Base-by-base conservation (phyloP, 768 basidiomycete species). In the Tylopilus sp. region DNA sequence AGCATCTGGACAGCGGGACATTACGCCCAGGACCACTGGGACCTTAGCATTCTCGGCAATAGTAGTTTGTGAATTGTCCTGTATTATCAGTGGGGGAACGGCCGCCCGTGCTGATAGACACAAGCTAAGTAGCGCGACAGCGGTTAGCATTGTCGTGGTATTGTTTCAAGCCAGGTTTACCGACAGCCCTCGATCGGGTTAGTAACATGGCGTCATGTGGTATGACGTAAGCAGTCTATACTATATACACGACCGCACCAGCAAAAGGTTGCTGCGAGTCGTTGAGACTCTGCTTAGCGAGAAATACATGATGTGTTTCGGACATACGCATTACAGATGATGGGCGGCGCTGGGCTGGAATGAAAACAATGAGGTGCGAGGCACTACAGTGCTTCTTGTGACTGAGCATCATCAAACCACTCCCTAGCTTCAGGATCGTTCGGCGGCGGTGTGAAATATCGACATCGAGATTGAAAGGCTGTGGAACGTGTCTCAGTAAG, bases 1-100 rank as follows among this genome's bases (percentile, higher is more conserved):
- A 38, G 93, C 91, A 63, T 95, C 92, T 0, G 91, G 90, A 64
- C 92, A 86, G 22, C 77, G 73, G 48, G 80, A 82, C 85, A 85
- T 85, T 52, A 85, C 84, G 36, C 80, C 80, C 35, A 83, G 66
- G 11, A 72, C 66, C 20, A 83, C 72, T 20, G 75, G 77, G 18
- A 82, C 81, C 62, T 76, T 78, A 48, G 68, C 58, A 49, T 62
- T 55, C 41, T 55, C 51, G 20, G 55, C 25, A 21, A 59, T 17
- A 40, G 41, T 13, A 13, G 43, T 44, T 23, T 60, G 57, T 6
- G 58, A 31, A 17, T 26, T 40, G 31, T 63, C 56, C 26, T 69
- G 70, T 23, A 63, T 57, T 10, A 31, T 51, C 25, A 69, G 35
- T 11, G 58, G 61, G 18, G 38, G 39, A 18, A 55, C 25, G 40